Conservation (phyloP, 1,284 basidiomycete species). For the Flammula alnicola region DNA sequence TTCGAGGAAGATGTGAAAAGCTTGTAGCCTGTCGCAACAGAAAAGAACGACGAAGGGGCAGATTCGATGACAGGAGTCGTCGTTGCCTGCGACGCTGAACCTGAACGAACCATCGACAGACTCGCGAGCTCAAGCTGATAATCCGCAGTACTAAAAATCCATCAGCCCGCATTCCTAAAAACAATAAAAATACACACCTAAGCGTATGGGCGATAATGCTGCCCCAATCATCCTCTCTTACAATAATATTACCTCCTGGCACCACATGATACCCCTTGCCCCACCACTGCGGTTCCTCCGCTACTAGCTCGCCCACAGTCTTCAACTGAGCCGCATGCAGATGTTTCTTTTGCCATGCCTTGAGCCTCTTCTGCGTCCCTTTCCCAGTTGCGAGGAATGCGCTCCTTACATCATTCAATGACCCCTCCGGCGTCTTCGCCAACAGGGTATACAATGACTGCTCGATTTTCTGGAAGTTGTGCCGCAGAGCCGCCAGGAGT, state of each 20-base stretch:
- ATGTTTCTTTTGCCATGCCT: constrained; percentile 70
- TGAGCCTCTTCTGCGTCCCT: constrained; percentile 54
- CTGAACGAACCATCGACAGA: constrained; percentile 40
- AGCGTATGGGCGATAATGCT: constrained; percentile 77
- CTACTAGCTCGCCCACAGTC: constrained; percentile 35
- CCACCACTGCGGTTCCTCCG: constrained; percentile 67
- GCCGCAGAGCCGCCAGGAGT: constrained; percentile 55
- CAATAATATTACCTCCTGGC: constrained; percentile 69
- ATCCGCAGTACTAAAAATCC: constrained; percentile 53
- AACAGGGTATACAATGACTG: constrained; percentile 61
- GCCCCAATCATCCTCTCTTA: constrained; percentile 74
- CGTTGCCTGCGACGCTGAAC: constrained; percentile 28
- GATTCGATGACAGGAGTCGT: constrained; percentile 29
- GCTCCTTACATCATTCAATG: constrained; percentile 67
- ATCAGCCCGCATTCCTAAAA: background rate
- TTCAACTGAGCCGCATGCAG: constrained; percentile 30
- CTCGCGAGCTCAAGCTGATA: constrained; percentile 62
- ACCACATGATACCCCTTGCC: constrained; percentile 61
- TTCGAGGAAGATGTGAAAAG: constrained; percentile 46
- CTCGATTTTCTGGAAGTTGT: constrained; percentile 62
- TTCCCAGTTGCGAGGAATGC: constrained; percentile 55
- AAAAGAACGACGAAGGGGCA: constrained; percentile 51
- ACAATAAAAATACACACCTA: constrained; percentile 47
- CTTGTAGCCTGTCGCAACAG: constrained; percentile 48
- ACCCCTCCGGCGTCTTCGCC: constrained; percentile 44